Evolutionary conservation across 805 yeast genomes (phyloP).

Genomic region (Candida alai): DNA sequence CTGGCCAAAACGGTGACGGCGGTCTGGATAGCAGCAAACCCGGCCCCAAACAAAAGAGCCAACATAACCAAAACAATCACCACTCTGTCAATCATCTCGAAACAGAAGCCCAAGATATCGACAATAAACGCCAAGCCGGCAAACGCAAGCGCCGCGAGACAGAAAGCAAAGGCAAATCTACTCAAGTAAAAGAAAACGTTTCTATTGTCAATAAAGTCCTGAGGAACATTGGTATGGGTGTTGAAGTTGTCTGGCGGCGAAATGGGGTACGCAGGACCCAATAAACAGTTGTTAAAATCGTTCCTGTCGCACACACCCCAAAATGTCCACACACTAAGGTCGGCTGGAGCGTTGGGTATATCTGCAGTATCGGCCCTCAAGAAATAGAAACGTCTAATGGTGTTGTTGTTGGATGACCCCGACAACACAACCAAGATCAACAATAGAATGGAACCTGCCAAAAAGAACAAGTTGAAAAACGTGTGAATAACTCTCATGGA

Average conservation of each 20-base stretch:
- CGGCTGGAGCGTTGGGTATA: constrained; percentile 45
- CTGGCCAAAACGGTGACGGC: constrained; percentile 76
- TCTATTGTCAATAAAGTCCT: constrained; percentile 50
- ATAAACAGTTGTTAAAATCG: constrained; percentile 49
- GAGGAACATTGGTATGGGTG: constrained; percentile 49
- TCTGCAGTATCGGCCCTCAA: constrained; percentile 66
- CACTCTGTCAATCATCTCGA: constrained; percentile 50
- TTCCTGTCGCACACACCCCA: constrained; percentile 64
- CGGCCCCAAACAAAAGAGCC: constrained; percentile 52
- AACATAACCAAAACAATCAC: constrained; percentile 48
- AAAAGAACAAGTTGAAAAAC: constrained; percentile 33
- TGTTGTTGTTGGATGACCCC: constrained; percentile 56
- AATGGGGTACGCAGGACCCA: constrained; percentile 78
- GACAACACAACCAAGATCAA: constrained; percentile 61
- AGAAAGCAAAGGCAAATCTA: constrained; percentile 62
- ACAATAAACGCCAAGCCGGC: constrained; percentile 58
- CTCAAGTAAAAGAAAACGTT: constrained; percentile 59
- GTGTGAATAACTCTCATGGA: constrained; percentile 31
- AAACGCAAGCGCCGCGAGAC: constrained; percentile 57
- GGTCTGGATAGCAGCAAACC: constrained; percentile 69
- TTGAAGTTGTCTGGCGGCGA: constrained; percentile 76
- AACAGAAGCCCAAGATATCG: constrained; percentile 53
- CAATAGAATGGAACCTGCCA: constrained; percentile 38
- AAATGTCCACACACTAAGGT: constrained; percentile 70
- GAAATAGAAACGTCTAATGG: constrained; percentile 74